Evolutionary conservation across 2,329 filamentous ascomycete genomes (phyloP).

Genomic region (Epichloe gansuensis): DNA sequence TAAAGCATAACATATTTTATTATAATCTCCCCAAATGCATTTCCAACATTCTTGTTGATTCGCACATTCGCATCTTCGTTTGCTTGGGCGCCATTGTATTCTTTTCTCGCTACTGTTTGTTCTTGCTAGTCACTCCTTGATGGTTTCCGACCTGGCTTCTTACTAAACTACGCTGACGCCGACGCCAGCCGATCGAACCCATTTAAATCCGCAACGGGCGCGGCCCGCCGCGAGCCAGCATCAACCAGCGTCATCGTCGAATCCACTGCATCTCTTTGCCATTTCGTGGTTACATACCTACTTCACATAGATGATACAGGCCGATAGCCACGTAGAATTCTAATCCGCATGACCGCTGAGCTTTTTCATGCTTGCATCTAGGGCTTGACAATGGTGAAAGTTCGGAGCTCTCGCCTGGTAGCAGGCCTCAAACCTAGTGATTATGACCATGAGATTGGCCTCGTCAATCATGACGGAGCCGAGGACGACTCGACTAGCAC

Average conservation of each 20-base stretch:
- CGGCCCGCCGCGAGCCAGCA: not conserved
- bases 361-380: constrained; percentile 11
- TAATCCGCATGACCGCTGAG: not conserved
- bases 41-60: no score
- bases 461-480: constrained; percentile 42
- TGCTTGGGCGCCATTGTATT: not conserved
- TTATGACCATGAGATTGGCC: constrained; percentile 58
- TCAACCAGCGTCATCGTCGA: not conserved
- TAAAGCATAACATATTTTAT: no score
- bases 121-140: no score
- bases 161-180: not conserved
- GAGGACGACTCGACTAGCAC: constrained; percentile 12
- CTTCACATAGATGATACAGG: not conserved
- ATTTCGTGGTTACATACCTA: not conserved
- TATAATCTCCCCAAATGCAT: no score
- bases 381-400: constrained; percentile 18
- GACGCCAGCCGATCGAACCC: not conserved
- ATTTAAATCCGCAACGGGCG: not conserved
- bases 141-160: no score
- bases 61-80: not conserved
- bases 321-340: not conserved
- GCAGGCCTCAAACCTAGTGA: constrained; percentile 43
- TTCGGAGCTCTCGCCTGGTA: constrained; percentile 41
- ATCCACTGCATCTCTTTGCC: not conserved
- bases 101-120: no score